These are phyloP conservation scores for Tricholoma sp. DNA, from an alignment of 768 basidiomycete genomes.

Conservation along the genomic window DNA sequence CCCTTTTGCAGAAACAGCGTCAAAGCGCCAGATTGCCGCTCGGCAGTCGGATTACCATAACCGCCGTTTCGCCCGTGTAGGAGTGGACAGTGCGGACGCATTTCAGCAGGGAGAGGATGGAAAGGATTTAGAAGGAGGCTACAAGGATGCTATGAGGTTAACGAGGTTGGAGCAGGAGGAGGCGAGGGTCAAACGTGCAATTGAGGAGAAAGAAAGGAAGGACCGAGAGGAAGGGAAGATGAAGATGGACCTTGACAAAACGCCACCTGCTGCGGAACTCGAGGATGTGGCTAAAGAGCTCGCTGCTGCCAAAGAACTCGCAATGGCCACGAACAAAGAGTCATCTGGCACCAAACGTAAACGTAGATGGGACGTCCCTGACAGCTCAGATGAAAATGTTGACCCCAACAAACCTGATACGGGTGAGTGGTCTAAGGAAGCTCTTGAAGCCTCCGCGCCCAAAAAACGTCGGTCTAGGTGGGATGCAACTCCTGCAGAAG, in stretches of 20 bases:
- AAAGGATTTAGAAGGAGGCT: slow-evolving; percentile 74
- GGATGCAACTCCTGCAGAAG: slow-evolving; percentile 89
- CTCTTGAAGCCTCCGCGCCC: slow-evolving; percentile 66
- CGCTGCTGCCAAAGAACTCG: slow-evolving; percentile 46
- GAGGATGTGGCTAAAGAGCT: slow-evolving; percentile 70
- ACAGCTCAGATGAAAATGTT: slow-evolving; percentile 59
- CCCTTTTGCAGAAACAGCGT: slow-evolving; percentile 89
- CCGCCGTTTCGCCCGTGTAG: slow-evolving; percentile 81
- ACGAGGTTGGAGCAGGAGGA: slow-evolving; percentile 93
- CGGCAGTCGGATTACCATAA: slow-evolving; percentile 95
- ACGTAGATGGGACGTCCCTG: slow-evolving; percentile 75
- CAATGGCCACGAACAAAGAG: slow-evolving; percentile 26
- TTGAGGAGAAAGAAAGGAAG: slow-evolving; percentile 83
- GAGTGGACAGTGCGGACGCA: slow-evolving; percentile 76
- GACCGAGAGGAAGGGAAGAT: slow-evolving; percentile 66
- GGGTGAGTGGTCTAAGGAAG: slow-evolving; percentile 75
- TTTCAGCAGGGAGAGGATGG: slow-evolving; percentile 68
- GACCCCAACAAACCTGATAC: slow-evolving; percentile 55
- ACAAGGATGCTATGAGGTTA: slow-evolving; percentile 94
- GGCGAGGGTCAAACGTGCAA: slow-evolving; percentile 70
- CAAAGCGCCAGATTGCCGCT: slow-evolving; percentile 88
- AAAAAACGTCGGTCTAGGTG: slow-evolving; percentile 94
- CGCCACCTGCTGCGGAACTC: slow-evolving; percentile 79
- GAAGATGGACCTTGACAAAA: slow-evolving; percentile 89
- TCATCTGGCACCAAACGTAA: slow-evolving; percentile 58